Base-by-base conservation (phyloP, 257 asterid genomes). In the Nicotiana undulata region DNA sequence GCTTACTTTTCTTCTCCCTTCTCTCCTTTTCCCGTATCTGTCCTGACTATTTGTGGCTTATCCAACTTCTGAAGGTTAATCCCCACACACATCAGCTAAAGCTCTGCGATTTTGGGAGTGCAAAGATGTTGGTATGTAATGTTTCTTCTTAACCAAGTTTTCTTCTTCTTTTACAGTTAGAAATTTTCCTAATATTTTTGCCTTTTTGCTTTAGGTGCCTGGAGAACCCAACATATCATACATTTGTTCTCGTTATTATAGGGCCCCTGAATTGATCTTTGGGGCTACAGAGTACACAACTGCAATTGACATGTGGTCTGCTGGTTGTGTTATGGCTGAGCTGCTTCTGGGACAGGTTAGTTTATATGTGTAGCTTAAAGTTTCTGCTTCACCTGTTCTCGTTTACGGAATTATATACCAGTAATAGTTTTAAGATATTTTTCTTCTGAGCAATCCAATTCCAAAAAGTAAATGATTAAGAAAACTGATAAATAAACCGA, bases 91-190 rank as follows among this genome's bases (percentile, higher is more conserved):
- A 91, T 84, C 95, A 92, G 90, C 89, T 93, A 61, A 96, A 96
- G 91, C 87, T 93, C 34, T 96, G 99, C 82, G 99, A 96, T 86
- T 96, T 96, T 80, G 99, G 98, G 75, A 96, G 99, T 87, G 98
- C 99, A 79, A 96, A 96, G 87, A 90, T 91, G 88, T 77, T 93
- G 99, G 98, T 95, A 86, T 6, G 92, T 88, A 29, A 5, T 84
- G 31, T 24, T 49, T 83, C 44, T 67, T 8, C 61, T 72, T 7
- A 75, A 49, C 37, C 0, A 20, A 63, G 22, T 46, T 79, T 58
- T 1, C 4, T 61, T 75, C 20, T 26, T 31, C n/a, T n/a, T 3
- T 37, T 22, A 72, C 37, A 22, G 64, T 40, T 24, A 5, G 46
- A 67, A 5, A 13, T 59, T 29, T 81, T 32, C 64, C 74, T 65